phyloP scores from a whole-genome alignment of 768 basidiomycete genomes.

The Lepiota venenata region DNA sequence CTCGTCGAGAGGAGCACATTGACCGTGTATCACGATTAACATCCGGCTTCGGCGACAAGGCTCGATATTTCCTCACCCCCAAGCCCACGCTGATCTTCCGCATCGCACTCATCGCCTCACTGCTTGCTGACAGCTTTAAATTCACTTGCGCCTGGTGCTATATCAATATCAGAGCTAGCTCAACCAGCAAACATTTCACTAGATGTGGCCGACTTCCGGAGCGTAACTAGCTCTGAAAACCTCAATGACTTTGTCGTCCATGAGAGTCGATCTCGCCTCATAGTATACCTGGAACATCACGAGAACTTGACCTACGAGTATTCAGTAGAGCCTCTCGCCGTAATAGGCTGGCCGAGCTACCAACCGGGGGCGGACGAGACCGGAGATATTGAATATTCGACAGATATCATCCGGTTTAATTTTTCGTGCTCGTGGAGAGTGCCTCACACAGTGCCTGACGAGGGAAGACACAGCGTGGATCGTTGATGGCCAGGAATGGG shows the following conservation, averaged over 20 bases:
- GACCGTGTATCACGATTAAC: not conserved
- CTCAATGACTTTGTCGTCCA: not conserved
- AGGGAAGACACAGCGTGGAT: not conserved
- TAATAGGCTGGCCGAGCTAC: constrained; percentile 1
- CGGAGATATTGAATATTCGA: not conserved
- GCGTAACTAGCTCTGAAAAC: not conserved
- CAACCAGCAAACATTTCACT: not conserved
- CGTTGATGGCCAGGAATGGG: not conserved
- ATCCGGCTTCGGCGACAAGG: not conserved
- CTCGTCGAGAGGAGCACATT: not conserved
- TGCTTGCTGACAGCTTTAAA: not conserved
- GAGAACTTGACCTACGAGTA: not conserved
- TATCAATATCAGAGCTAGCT: not conserved
- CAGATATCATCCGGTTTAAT: constrained; percentile 1
- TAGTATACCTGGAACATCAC: not conserved
- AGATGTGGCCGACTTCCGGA: not conserved
- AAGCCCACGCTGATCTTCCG: not conserved
- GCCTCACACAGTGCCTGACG: not conserved
- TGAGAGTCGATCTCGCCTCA: not conserved
- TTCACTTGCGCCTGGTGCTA: not conserved
- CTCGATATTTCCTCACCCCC: not conserved
- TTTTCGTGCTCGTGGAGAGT: not conserved
- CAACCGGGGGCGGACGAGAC: not conserved
- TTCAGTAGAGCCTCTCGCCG: not conserved
- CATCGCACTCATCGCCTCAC: not conserved